phyloP scores from a whole-genome alignment of 2,329 filamentous ascomycete genomes.

The Blastomyces percursus region DNA sequence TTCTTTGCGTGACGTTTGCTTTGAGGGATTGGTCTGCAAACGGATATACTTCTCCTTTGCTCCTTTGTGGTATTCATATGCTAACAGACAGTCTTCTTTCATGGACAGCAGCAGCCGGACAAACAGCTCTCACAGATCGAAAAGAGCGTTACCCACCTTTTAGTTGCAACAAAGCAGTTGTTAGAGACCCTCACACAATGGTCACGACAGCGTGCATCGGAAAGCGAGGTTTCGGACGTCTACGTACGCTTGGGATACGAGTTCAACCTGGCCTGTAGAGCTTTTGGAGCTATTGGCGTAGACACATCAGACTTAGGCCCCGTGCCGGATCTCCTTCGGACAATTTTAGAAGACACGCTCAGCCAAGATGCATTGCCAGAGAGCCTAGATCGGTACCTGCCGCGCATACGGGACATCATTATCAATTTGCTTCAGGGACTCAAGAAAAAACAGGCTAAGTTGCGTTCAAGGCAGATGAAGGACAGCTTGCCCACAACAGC shows the following conservation, averaged over 20 bases:
- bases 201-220: slow-evolving; percentile 84
- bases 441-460: slow-evolving; percentile 90
- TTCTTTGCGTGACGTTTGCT: too few relatives aligned
- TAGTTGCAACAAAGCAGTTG: slow-evolving; percentile 95
- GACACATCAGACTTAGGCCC: slow-evolving; percentile 90
- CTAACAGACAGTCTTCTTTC: slow-evolving; percentile 11
- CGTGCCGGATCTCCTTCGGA: slow-evolving; percentile 79
- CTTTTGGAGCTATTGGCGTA: slow-evolving; percentile 93
- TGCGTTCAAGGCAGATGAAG: slow-evolving; percentile 49
- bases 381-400: slow-evolving; percentile 86
- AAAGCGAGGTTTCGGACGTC: slow-evolving; percentile 93
- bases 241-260: slow-evolving; percentile 96
- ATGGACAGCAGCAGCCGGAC: slow-evolving; percentile 39
- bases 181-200: slow-evolving; percentile 96
- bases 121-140: slow-evolving; percentile 90
- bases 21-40: background rate
- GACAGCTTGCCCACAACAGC: slow-evolving; percentile 30
- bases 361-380: slow-evolving; percentile 93
- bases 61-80: background rate
- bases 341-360: slow-evolving; percentile 87
- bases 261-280: slow-evolving; percentile 97
- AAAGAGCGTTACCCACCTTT: slow-evolving; percentile 94
- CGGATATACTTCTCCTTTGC: background rate
- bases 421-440: slow-evolving; percentile 92
- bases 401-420: slow-evolving; percentile 93